Evolutionary conservation across 768 basidiomycete genomes (phyloP), one percentile per base, ranked within the genome.

Genomic region (Boletus insuetus): DNA sequence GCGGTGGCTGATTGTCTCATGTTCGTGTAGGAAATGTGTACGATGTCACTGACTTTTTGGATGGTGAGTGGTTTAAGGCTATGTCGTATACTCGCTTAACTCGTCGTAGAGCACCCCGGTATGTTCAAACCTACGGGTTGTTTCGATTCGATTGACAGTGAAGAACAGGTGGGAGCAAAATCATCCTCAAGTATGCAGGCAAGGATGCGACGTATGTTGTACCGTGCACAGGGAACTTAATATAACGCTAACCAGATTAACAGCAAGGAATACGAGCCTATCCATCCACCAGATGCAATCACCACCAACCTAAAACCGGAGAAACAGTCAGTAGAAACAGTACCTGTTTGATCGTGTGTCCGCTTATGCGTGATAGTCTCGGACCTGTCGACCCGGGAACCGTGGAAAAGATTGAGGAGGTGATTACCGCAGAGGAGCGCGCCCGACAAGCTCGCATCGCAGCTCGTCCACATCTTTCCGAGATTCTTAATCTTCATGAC

Each of bases 401-500:
- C 0, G 79, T 88, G 10, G 79, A 82, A 53, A 83, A 81, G 64
- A 78, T 82, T 4, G 77, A 83, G 51, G 81, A 85, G 48, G 77
- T 79, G 52, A 74, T 91, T 20, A 86, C 88, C 0, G 81, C 85
- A 24, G 83, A 81, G 54, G 90, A 95, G 67, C 86, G 82, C 65
- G 82, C 77, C 4, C 83, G 90, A 5, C 81, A 83, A 62, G 77
- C 79, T 13, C 80, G 87, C 19, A 66, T 87, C 24, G 73, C 77
- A 16, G 78, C 82, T 22, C 79, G 89, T 49, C 93, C 94, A 10
- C 78, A 84, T 0, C 77, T 97, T 14, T 80, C 80, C 45, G 89
- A 90, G 69, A 85, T 96, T 49, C 75, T 98, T 29, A 95, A 89
- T 64, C 71, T 98, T 64, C 94, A 98, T 70, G 95, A 98, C 70